Evolutionary conservation across 495 filamentous ascomycete species (phyloP).

Genomic region (Haplographium delicatum): DNA sequence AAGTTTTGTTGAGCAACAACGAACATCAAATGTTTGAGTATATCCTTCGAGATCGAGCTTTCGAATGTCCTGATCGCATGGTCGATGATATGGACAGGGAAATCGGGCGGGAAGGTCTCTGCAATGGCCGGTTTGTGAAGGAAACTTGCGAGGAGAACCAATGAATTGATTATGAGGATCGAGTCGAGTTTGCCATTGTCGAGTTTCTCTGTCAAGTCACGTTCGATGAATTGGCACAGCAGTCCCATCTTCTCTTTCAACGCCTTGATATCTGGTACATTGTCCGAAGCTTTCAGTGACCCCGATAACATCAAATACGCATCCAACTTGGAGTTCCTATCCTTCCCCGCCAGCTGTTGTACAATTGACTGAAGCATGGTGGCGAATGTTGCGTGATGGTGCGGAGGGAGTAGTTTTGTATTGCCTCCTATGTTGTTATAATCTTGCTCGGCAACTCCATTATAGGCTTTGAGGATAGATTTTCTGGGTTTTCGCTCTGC

Average conservation of each 20-base stretch:
- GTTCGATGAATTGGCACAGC: conserved; percentile 70
- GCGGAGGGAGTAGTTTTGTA: conserved; percentile 30
- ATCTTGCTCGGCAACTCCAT: conserved; percentile 35
- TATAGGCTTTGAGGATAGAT: conserved; percentile 76
- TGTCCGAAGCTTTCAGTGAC: conserved; percentile 72
- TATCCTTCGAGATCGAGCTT: conserved; percentile 62
- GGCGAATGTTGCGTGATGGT: conserved; percentile 44
- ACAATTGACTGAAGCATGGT: conserved; percentile 80
- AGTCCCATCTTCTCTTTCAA: conserved; percentile 69
- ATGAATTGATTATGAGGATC: conserved; percentile 65
- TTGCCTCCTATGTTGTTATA: conserved; percentile 26
- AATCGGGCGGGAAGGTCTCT: conserved; percentile 63
- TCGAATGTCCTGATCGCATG: conserved; percentile 65
- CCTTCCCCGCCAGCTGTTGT: conserved; percentile 68
- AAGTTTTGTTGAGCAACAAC: conserved; percentile 76
- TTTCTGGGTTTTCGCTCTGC: conserved; percentile 65
- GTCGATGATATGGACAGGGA: conserved; percentile 73
- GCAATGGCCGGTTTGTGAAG: conserved; percentile 62
- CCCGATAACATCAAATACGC: conserved; percentile 75
- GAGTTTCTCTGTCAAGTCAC: conserved; percentile 60
- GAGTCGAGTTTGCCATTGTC: conserved; percentile 48
- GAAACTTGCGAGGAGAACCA: conserved; percentile 69
- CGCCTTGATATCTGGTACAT: conserved; percentile 62
- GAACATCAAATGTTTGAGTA: conserved; percentile 71
- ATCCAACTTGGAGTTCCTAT: conserved; percentile 68